Evolutionary conservation across 805 yeast species (phyloP).

Genomic region (Starmerella scarabaei): DNA sequence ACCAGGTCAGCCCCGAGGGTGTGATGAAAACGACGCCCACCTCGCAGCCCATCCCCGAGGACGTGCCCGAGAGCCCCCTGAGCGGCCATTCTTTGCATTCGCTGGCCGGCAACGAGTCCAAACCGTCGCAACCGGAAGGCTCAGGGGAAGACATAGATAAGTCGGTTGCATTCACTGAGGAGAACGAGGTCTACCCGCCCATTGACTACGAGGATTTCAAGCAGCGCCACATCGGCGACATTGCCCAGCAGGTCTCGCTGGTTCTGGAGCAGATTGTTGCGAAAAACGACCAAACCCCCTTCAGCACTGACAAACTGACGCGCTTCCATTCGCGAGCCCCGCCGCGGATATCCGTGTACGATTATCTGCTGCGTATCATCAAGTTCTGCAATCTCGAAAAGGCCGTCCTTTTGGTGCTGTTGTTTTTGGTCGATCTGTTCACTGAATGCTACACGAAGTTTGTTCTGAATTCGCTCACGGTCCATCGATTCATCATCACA

Average conservation of each 20-base stretch:
- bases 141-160: background rate
- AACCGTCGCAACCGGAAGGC: background rate
- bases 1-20: background rate
- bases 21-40: background rate
- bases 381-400: slow-evolving; percentile 78
- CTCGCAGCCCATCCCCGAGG: background rate
- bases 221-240: slow-evolving; percentile 54
- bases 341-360: slow-evolving; percentile 69
- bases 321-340: slow-evolving; percentile 90
- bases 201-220: slow-evolving; percentile 31
- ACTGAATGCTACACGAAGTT: slow-evolving; percentile 66
- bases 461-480: slow-evolving; percentile 80
- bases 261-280: slow-evolving; percentile 66
- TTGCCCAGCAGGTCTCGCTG: slow-evolving; percentile 59
- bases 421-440: slow-evolving; percentile 82
- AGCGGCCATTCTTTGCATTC: slow-evolving; percentile 12
- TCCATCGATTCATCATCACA: slow-evolving; percentile 78
- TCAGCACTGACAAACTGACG: slow-evolving; percentile 40
- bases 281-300: slow-evolving; percentile 50
- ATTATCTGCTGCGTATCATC: slow-evolving; percentile 62
- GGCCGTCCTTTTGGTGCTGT: slow-evolving; percentile 63
- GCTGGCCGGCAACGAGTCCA: slow-evolving; percentile 3
- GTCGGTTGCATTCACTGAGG: no score
- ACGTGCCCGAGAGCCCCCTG: slow-evolving; percentile 13
- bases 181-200: background rate